A percentile compares a stretch with the other conserved stretches of the same genome.
Conservation (phyloP, 352 stramenopile species). For the Globisporangium recalcitrans region DNA sequence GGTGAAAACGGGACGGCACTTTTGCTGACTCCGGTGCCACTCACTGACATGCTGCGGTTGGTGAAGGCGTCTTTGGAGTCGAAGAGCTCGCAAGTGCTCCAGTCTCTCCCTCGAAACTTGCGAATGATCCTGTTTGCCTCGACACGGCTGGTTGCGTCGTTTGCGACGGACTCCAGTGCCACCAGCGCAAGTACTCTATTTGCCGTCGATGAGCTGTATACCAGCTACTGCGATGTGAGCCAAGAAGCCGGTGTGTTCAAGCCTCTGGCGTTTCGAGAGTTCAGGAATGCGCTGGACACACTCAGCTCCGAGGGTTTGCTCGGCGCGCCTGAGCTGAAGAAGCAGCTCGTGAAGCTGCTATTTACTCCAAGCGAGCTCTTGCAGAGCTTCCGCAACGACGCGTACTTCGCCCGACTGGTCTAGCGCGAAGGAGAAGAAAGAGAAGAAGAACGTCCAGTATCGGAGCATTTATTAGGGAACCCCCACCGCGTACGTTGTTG, state of each 20-base stretch:
- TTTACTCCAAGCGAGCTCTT: conserved; percentile 62
- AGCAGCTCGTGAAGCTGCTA: conserved; percentile 71
- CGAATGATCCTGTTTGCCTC: conserved; percentile 82
- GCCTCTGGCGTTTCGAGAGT: conserved; percentile 54
- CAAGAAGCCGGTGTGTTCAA: conserved; percentile 63
- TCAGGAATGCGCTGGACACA: conserved; percentile 60
- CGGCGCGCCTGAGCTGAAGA: conserved; percentile 50
- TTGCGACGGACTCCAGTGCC: conserved; percentile 28
- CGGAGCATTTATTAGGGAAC: conserved; percentile 9
- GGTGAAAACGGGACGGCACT: conserved; percentile 3
- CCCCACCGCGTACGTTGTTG: not conserved
- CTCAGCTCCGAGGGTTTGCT: conserved; percentile 66
- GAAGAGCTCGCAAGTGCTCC: conserved; percentile 48
- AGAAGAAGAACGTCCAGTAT: not conserved
- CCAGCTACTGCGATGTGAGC: conserved; percentile 63
- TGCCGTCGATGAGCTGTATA: conserved; percentile 55
- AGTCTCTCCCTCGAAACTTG: conserved; percentile 66
- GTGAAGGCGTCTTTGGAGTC: conserved; percentile 72
- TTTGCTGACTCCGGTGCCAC: conserved; percentile 29
- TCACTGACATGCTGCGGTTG: conserved; percentile 69
- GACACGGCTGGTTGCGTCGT: conserved; percentile 27
- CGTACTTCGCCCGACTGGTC: conserved; percentile 70
- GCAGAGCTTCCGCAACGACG: conserved; percentile 65
- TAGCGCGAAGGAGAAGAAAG: conserved; percentile 20
- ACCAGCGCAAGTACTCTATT: conserved; percentile 30